Evolutionary conservation across 768 basidiomycete genomes (phyloP), one percentile per base, ranked within the genome.

Genomic region (Lactifluus piperatus): DNA sequence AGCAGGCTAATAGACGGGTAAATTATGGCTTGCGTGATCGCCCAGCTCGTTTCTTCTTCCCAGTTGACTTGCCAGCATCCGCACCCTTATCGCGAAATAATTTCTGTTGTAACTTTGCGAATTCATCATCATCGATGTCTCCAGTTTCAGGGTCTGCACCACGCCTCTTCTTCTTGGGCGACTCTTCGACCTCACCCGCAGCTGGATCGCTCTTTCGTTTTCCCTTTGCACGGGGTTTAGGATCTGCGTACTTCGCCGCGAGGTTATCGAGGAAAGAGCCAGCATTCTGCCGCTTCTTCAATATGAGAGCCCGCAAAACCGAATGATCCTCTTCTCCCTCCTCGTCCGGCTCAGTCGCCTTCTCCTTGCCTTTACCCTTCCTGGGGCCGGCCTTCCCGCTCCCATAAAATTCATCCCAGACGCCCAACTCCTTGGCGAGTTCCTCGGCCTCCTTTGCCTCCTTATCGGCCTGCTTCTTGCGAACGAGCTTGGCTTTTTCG

Each of bases 341-440:
- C 1, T 70, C 76, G 0, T 61, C 65, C 68, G 49, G 66, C 68
- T 68, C 71, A 2, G 68, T 72, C 62, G 80, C 84, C 1, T 72
- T 75, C 65, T 82, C 84, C 32, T 53, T 53, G 20, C 53, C 53
- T 22, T 82, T 83, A 11, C 73, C 75, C 71, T 81, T 82, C 63
- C 82, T 77, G 36, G 81, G 74, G 7, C 82, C 80, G 1, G 77
- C 70, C 71, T 86, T 88, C 4, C 88, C 90, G 62, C 77, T 82
- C 5, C 88, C 90, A 67, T 89, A 92, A 66, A 93, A 93, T 65
- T 93, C 91, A 56, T 97, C 93, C 91, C 92, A 94, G 10, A 97
- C 88, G 2, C 93, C 94, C 16, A 97, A 72, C 62, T 91, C 90
- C 64, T 84, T 90, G 5, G 94, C 94, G 43, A 86, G 73, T 20